These are phyloP conservation scores for Capillidium rhysosporum DNA, from an alignment of 371 early-diverging fungal species.

Conservation along the genomic window DNA sequence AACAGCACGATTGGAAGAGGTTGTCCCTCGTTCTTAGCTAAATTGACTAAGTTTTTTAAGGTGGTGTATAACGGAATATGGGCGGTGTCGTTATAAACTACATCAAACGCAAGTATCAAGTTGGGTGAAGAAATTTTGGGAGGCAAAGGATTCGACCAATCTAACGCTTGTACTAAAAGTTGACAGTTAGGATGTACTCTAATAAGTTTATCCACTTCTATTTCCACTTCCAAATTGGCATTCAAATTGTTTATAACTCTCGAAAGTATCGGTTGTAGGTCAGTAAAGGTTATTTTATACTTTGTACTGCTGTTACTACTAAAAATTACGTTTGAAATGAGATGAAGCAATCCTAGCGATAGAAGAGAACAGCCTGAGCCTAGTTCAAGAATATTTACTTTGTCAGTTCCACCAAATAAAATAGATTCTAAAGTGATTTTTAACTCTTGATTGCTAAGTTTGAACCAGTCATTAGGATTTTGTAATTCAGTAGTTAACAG, in stretches of 20 bases:
- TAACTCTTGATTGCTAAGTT: background rate
- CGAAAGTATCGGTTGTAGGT: background rate
- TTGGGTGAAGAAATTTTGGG: background rate
- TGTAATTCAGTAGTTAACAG: background rate
- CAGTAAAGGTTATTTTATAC: background rate
- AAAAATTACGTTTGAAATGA: background rate
- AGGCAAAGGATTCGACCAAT: background rate
- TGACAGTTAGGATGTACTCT: background rate
- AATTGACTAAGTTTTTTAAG: background rate
- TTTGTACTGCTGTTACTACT: background rate
- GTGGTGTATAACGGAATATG: background rate
- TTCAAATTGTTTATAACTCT: no score
- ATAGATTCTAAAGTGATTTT: background rate
- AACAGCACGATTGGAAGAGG: background rate
- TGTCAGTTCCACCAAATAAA: background rate
- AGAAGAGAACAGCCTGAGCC: background rate
- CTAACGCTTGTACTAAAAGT: background rate
- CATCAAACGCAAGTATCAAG: conserved; percentile 3
- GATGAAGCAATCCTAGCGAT: background rate
- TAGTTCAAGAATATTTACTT: background rate
- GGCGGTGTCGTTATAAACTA: background rate
- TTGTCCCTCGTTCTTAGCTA: background rate
- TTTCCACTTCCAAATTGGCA: background rate
- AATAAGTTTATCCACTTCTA: background rate
- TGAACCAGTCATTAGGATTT: background rate